Evolutionary conservation across 768 basidiomycete species (phyloP).

Genomic region (Xerocomellus chrysenteron): DNA sequence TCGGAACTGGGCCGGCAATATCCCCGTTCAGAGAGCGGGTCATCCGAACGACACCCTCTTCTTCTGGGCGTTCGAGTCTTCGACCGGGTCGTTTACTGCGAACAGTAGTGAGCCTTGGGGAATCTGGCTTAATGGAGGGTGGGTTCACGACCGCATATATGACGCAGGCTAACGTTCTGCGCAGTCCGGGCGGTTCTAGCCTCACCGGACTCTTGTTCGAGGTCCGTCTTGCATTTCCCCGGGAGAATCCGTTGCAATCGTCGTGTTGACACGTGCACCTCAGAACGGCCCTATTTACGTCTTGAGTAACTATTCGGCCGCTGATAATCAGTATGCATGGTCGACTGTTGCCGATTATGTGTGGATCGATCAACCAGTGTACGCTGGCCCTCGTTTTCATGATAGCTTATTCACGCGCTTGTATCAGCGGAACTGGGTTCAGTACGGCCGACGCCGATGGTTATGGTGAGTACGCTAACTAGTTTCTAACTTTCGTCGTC

Average conservation of each 20-base stretch:
- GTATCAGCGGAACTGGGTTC: slow-evolving; percentile 54
- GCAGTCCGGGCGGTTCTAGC: slow-evolving; percentile 66
- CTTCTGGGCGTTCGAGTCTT: slow-evolving; percentile 62
- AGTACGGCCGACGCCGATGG: slow-evolving; percentile 60
- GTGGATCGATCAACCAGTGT: slow-evolving; percentile 73
- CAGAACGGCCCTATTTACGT: slow-evolving; percentile 71
- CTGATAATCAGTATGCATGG: slow-evolving; percentile 56
- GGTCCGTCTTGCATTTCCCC: slow-evolving; percentile 32
- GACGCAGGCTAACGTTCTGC: background rate
- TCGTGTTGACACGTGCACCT: background rate
- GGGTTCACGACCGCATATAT: slow-evolving; percentile 13
- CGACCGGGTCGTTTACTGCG: slow-evolving; percentile 52
- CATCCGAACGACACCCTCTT: slow-evolving; percentile 68
- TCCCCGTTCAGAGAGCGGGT: slow-evolving; percentile 57
- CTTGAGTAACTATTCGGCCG: slow-evolving; percentile 45
- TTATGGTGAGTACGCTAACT: slow-evolving; percentile 42
- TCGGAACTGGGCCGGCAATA: slow-evolving; percentile 60
- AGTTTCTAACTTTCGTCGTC: background rate
- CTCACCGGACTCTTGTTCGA: slow-evolving; percentile 61
- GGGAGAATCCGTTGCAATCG: too few species aligned
- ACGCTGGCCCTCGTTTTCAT: slow-evolving; percentile 4
- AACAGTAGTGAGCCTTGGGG: slow-evolving; percentile 55
- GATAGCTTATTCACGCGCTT: background rate
- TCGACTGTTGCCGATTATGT: slow-evolving; percentile 52
- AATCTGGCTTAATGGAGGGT: slow-evolving; percentile 75